Percentiles rank a stretch among this genome's conserved stretches.
Conservation (phyloP, 768 basidiomycete genomes). For the Lactarius indigo region DNA sequence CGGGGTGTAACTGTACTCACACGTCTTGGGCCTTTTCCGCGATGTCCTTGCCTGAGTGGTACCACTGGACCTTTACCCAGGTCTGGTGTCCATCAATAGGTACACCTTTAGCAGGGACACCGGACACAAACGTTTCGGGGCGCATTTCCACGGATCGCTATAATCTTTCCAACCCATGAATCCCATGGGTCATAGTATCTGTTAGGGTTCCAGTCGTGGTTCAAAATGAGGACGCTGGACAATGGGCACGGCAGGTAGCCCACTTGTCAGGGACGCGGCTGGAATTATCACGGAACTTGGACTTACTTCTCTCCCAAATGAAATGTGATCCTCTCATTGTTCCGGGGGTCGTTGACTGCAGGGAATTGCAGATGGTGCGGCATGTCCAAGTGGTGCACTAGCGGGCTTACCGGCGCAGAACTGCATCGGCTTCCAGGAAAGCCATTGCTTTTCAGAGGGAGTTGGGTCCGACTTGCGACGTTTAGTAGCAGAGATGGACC, state of each 20-base stretch:
- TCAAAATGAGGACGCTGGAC: conserved; percentile 9
- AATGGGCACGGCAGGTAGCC: not conserved
- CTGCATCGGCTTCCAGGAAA: conserved; percentile 9
- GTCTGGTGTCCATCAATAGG: not conserved
- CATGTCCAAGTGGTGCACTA: not conserved
- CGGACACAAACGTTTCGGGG: conserved; percentile 7
- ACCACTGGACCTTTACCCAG: conserved; percentile 12
- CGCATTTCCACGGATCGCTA: conserved; percentile 14
- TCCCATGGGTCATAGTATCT: conserved; percentile 5
- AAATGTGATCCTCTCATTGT: not conserved
- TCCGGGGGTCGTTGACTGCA: conserved; percentile 9
- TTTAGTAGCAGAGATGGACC: not conserved
- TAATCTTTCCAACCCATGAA: conserved; percentile 15
- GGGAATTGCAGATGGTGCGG: not conserved
- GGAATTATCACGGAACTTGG: not conserved
- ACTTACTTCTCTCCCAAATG: not conserved
- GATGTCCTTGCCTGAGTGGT: conserved; percentile 17
- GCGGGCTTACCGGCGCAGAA: conserved; percentile 6
- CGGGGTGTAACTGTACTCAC: not conserved
- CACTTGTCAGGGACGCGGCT: not conserved
- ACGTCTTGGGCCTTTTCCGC: not conserved
- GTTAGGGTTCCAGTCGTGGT: conserved; percentile 7
- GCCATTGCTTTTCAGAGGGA: conserved; percentile 2
- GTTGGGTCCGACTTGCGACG: not conserved
- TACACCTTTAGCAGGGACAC: not conserved